Evolutionary conservation across 2,329 filamentous ascomycete species (phyloP), one percentile per base, ranked within the genome.

Genomic region (Colletotrichum sp.): DNA sequence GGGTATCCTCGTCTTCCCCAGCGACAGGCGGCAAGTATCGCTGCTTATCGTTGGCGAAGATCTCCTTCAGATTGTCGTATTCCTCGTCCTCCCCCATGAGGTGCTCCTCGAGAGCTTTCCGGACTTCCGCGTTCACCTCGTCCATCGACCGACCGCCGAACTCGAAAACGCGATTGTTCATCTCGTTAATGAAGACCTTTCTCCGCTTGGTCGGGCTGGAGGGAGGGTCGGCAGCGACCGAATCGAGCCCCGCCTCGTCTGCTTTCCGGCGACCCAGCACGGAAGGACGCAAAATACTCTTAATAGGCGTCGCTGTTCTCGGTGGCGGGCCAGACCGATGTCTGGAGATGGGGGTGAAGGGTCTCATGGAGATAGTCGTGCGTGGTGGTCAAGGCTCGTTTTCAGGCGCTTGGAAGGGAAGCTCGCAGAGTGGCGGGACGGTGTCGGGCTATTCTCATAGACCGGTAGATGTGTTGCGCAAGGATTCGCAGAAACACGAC

Each of bases 1-100:
- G 78, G 7, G 75, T 75, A 21, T 84, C 85, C 36, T 89, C 86
- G 11, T 89, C 86, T 33, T 88, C 86, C 24, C 83, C 81, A 5
- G 83, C 83, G 13, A 85, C 83, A 18, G 81, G 80, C 21, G 81
- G 81, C 64, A 82, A 78, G 58, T 86, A 83, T 36, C 82, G 80
- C 75, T 84, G 84, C 70, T 84, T 85, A 74, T 89, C 88, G 74
- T 87, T 87, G 68, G 84, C 83, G 69, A 93, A 91, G 7, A 90
- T 83, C 65, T 90, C 87, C 79, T 91, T 92, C 63, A 93, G 82
- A n/a, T 84, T 86, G 76, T 92, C 88, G 81, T 92, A 92, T 43
- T 88, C 89, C 75, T 90, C 89, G 73, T 90, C 89, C 69, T 90
- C 88, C 31, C 90, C 90, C 63, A 85, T 85, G 34, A 86, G 82